These are phyloP conservation scores for Daldinia vernicosa DNA, from an alignment of 495 filamentous ascomycete species.

Conservation along the genomic window DNA sequence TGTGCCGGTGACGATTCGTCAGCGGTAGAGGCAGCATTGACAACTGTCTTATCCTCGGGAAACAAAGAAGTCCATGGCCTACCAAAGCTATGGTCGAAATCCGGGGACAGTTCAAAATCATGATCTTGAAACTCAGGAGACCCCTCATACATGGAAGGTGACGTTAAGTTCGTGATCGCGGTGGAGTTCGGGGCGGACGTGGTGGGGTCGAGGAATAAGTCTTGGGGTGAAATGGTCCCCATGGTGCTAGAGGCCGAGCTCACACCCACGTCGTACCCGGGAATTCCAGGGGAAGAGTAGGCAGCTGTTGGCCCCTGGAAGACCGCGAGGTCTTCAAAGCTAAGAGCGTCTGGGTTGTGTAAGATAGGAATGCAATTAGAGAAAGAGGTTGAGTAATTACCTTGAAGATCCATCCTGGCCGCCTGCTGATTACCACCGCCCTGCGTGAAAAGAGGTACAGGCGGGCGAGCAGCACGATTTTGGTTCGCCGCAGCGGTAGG, in stretches of 20 bases:
- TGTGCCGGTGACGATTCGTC: slow-evolving; percentile 55
- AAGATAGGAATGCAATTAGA: slow-evolving; percentile 46
- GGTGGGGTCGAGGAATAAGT: slow-evolving; percentile 74
- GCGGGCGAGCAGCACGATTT: slow-evolving; percentile 57
- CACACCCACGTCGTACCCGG: slow-evolving; percentile 53
- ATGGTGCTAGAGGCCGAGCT: slow-evolving; percentile 56
- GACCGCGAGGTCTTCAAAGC: slow-evolving; percentile 60
- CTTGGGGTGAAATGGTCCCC: slow-evolving; percentile 85
- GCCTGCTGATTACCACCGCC: slow-evolving; percentile 55
- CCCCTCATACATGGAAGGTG: slow-evolving; percentile 77
- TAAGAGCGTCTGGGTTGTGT: slow-evolving; percentile 58
- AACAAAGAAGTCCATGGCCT: slow-evolving; percentile 74
- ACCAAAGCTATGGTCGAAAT: slow-evolving; percentile 52
- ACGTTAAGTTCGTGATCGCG: slow-evolving; percentile 85
- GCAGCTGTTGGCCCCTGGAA: slow-evolving; percentile 60
- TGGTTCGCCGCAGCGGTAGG: slow-evolving; percentile 57
- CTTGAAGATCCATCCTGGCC: slow-evolving; percentile 60
- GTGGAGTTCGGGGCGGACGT: slow-evolving; percentile 83
- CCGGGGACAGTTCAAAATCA: slow-evolving; percentile 81
- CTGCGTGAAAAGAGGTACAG: slow-evolving; percentile 63
- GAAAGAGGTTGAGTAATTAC: slow-evolving; percentile 41
- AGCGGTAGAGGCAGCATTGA: slow-evolving; percentile 40
- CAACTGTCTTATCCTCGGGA: slow-evolving; percentile 56
- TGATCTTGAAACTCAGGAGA: slow-evolving; percentile 72
- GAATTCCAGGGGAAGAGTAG: slow-evolving; percentile 62